These are phyloP conservation scores for Cytidiella melzeri DNA, from an alignment of 768 basidiomycete species.

Conservation along the genomic window DNA sequence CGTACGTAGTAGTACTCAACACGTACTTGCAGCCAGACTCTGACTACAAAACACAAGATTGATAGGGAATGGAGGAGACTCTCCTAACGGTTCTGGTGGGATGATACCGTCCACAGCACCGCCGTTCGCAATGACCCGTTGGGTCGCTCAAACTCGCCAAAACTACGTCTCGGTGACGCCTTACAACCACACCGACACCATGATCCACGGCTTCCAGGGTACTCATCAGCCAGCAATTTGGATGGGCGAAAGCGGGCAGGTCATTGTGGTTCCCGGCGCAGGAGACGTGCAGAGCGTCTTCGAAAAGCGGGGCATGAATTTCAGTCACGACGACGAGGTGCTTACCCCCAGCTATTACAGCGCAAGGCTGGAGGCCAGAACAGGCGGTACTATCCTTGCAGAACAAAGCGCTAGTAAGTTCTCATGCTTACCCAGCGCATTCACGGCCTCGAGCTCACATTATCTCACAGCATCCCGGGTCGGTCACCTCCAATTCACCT, in stretches of 20 bases:
- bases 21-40: neutral
- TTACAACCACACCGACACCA: conserved; percentile 55
- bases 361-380: conserved; percentile 47
- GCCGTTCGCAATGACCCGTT: conserved; percentile 82
- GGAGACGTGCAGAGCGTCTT: conserved; percentile 47
- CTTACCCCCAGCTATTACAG: conserved; percentile 50
- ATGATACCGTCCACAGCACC: conserved; percentile 76
- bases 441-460: too few species aligned
- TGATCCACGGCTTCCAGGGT: conserved; percentile 70
- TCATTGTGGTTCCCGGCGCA: conserved; percentile 53
- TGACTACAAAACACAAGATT: conserved; percentile 27
- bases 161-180: conserved; percentile 73
- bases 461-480: conserved; percentile 63
- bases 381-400: conserved; percentile 44
- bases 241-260: conserved; percentile 78
- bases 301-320: conserved; percentile 50
- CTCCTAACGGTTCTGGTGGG: conserved; percentile 65
- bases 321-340: conserved; percentile 42
- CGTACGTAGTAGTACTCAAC: conserved; percentile 26
- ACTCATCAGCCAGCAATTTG: conserved; percentile 85
- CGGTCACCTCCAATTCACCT: conserved; percentile 69
- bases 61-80: conserved; percentile 69
- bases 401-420: conserved; percentile 60
- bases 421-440: neutral
- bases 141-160: conserved; percentile 75